Evolutionary conservation across 345 rosid genomes (phyloP), one percentile per base, ranked within the genome.

Genomic region (Dovyalis caffra): DNA sequence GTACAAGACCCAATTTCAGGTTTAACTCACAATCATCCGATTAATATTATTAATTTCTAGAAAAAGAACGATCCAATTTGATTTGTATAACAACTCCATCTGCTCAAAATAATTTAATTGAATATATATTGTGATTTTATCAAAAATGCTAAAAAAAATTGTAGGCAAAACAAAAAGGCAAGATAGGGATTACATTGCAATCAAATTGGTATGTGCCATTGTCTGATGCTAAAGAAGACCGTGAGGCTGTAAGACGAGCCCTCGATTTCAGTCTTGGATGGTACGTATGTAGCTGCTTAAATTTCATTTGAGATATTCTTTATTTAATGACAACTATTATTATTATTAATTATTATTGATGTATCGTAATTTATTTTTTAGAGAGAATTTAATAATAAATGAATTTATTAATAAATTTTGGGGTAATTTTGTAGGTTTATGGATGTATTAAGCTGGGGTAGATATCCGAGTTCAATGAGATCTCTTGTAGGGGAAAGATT

Each of bases 401-500:
- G n/a, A n/a, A n/a, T n/a, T n/a, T n/a, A n/a, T n/a, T n/a, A n/a
- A n/a, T n/a, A n/a, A n/a, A n/a, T 11, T n/a, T 14, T 29, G 40
- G 40, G 40, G 11, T 37, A 9, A 37, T 47, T 49, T 25, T 26
- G 20, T 23, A 72, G 75, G 75, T 5, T 72, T 7, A 26, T 72
- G 35, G 9, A 61, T 20, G 68, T 68, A 6, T 1, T 72, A 16
- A 61, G 25, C 5, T 5, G 29, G 1, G 75, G 75, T 3, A 25
- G 37, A 8, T 72, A 72, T 28, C 75, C 75, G 26, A 3, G 1
- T 3, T 16, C 34, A 18, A 72, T 72, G 75, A 38, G 31, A 61
- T 25, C 7, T 26, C n/a, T 37, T 23, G 58, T 72, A 15, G 58
- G 68, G 1, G 21, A 62, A 2, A 8, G 75, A 61, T 11, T 72